A percentile compares a stretch with the other conserved stretches of the same genome.
These are phyloP conservation scores for Pyrenophora tritici-repentis DNA, from an alignment of 2,329 filamentous ascomycete species.

Conservation along the genomic window DNA sequence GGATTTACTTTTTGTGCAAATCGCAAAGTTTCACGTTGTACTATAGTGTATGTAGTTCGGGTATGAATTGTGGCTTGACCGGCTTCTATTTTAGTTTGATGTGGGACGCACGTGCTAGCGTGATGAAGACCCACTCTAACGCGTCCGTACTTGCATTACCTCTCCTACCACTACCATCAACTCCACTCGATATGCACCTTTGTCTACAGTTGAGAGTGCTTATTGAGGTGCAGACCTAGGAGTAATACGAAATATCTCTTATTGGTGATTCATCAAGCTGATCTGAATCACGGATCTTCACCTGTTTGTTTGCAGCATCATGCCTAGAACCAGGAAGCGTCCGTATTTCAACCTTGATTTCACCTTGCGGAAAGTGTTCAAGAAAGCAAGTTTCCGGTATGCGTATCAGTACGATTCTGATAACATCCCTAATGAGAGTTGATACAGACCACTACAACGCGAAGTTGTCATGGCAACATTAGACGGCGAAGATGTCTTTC, in stretches of 20 bases:
- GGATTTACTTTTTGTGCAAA: too few species aligned
- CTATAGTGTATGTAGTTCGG: too few species aligned
- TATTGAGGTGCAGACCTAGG: background rate
- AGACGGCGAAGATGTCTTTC: constrained; percentile 84
- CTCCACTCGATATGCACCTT: constrained; percentile 5
- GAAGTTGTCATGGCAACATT: constrained; percentile 86
- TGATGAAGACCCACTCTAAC: constrained; percentile 4
- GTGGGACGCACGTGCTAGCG: constrained; percentile 28
- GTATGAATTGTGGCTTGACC: background rate
- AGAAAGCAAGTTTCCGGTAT: constrained; percentile 74
- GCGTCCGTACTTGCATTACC: background rate
- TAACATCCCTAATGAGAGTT: constrained; percentile 6
- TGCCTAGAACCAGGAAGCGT: constrained; percentile 39
- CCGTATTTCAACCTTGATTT: constrained; percentile 68
- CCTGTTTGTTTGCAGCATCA: constrained; percentile 16
- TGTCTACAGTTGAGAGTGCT: background rate
- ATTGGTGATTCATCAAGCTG: background rate
- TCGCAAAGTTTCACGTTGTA: background rate
- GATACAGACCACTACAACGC: constrained; percentile 73
- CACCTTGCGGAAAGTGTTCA: constrained; percentile 73
- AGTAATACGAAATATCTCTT: background rate
- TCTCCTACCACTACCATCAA: background rate
- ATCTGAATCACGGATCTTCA: background rate
- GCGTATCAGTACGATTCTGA: background rate
- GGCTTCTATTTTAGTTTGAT: background rate